Evolutionary conservation across 148 eudicot species (phyloP).

Genomic region (Rhododendron williamsianum): DNA sequence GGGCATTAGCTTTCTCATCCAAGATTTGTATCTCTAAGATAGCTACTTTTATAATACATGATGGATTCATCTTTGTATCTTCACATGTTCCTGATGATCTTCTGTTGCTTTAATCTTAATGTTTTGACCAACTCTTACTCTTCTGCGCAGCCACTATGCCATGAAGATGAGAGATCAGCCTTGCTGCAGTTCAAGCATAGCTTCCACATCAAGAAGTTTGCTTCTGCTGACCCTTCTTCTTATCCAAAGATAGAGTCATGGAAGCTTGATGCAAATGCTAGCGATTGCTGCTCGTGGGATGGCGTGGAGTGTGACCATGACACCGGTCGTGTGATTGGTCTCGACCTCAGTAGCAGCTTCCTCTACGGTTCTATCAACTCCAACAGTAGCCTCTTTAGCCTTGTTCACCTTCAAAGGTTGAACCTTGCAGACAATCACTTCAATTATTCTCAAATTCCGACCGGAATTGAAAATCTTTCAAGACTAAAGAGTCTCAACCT

Average conservation of each 20-base stretch:
- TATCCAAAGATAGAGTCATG: neutral
- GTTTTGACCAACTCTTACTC: neutral
- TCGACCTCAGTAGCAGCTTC: slow-evolving; percentile 38
- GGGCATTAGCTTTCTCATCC: neutral
- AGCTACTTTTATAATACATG: neutral
- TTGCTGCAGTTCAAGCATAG: slow-evolving; percentile 12
- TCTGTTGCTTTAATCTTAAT: neutral
- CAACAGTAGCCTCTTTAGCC: slow-evolving; percentile 9
- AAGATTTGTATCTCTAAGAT: too few species aligned
- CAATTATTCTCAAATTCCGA: slow-evolving; percentile 27
- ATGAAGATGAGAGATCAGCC: slow-evolving; percentile 12
- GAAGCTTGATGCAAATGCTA: neutral
- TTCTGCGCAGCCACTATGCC: slow-evolving; percentile 3
- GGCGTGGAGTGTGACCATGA: neutral
- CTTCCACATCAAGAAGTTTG: neutral
- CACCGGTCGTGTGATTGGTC: slow-evolving; percentile 30
- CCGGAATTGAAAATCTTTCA: neutral
- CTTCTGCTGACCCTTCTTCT: neutral
- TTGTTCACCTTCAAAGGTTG: slow-evolving; percentile 25
- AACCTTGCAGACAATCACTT: slow-evolving; percentile 27
- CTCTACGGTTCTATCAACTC: slow-evolving; percentile 23
- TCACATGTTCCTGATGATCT: neutral
- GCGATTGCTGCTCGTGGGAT: slow-evolving; percentile 26
- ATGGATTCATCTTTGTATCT: neutral
- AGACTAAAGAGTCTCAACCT: neutral